phyloP scores from a whole-genome alignment of 148 eudicot genomes.

The Fagopyrum esculentum region DNA sequence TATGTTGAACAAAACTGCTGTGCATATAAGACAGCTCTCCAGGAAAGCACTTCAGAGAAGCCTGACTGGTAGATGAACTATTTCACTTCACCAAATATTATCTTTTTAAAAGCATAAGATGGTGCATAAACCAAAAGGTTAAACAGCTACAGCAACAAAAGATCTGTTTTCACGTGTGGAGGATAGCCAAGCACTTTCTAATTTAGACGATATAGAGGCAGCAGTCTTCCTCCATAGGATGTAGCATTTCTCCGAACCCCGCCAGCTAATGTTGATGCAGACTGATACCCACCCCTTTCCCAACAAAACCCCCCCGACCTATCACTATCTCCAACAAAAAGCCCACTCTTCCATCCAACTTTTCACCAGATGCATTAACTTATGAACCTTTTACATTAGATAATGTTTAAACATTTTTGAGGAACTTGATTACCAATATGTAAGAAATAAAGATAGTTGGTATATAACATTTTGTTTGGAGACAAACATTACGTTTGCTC shows the following conservation, averaged over 20 bases:
- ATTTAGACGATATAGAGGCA: neutral
- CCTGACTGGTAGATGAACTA: neutral
- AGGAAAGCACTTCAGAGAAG: neutral
- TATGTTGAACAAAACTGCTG: no score
- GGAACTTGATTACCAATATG: neutral
- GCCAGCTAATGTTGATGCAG: neutral
- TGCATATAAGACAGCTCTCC: neutral
- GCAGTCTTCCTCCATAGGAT: neutral
- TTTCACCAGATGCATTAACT: neutral
- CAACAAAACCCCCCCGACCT: neutral
- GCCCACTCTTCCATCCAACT: neutral
- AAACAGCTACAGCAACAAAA: neutral
- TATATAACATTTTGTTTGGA: neutral
- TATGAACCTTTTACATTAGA: conserved; percentile 1
- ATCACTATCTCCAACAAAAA: neutral
- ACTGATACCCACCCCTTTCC: neutral
- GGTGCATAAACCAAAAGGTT: neutral
- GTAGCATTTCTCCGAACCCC: neutral
- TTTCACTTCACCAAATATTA: neutral
- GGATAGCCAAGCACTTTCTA: neutral
- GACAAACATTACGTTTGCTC: neutral
- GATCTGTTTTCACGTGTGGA: neutral
- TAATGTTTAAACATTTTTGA: neutral
- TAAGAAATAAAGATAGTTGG: neutral
- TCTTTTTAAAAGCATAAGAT: neutral